Base-by-base conservation (phyloP, 2,329 filamentous ascomycete species). In the Aureobasidium sp. region DNA sequence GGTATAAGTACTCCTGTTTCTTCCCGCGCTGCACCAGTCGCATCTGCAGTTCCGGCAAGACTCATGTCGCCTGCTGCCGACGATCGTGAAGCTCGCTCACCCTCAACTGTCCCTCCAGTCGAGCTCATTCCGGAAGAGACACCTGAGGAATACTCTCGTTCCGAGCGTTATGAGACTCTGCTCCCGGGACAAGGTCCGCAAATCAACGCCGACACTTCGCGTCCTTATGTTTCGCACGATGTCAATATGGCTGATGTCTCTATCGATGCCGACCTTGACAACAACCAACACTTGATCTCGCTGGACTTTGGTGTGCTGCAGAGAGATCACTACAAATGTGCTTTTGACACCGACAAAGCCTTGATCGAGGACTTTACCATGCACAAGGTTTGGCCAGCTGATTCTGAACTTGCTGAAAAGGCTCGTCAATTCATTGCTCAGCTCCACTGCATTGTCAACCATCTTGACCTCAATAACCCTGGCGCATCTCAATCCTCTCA, bases 161-260 rank as follows among this genome's bases (percentile, higher is more conserved):
- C 70, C 12, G 72, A 70, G 51, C 67, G 71, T 22, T 73, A 71
- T 51, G 67, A 69, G 51, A 73, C 71, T 5, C 64, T 74, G 1
- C 34, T 74, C 0, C 72, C 72, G 31, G 68, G 69, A 51, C 55
- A 65, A 20, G 64, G 62, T 17, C 60, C 64, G 4, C 20, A 39
- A 2, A 44, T 41, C 20, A 53, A 65, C 15, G 37, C 44, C 27
- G 34, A 25, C 3, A 55, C 39, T 15, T 51, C 58, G 9, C 41
- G 49, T 14, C 44, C 41, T 5, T 36, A 56, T n/a, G 11, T 47
- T 8, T 56, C 34, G 7, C 58, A 57, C 14, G 47, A 45, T n/a
- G 8, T 29, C 27, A 27, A 11, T 11, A 61, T 62, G 25, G 12
- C 17, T 1, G 51, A 39, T 8, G n/a, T 12, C 17, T 31, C 37